Evolutionary conservation across 176 grass and related monocot genomes (phyloP).

Genomic region (Puccinellia tenuiflora): DNA sequence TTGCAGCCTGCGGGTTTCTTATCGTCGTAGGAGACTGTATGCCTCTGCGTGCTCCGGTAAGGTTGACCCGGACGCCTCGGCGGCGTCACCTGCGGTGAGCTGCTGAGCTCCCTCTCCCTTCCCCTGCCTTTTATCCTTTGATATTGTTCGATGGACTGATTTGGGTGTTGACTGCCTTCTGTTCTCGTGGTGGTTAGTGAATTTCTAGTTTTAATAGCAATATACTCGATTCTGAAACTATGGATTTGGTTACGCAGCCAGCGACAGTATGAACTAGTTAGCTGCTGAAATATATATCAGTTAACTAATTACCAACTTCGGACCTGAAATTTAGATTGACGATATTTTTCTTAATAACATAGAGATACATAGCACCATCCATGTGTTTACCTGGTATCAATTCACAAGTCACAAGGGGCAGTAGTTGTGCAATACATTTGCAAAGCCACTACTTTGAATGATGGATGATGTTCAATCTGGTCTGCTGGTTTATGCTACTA

Average conservation of each 20-base stretch:
- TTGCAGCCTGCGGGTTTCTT: slow-evolving; percentile 26
- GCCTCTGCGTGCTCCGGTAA: slow-evolving; percentile 22
- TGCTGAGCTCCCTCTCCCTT: background rate
- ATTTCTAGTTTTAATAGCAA: background rate
- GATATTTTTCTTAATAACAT: background rate
- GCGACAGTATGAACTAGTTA: background rate
- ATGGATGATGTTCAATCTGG: background rate
- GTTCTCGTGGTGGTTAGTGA: background rate
- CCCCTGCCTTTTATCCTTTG: background rate
- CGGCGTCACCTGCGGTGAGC: slow-evolving; percentile 19
- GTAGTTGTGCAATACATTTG: background rate
- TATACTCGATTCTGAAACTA: background rate
- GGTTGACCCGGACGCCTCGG: background rate
- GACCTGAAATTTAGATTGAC: background rate
- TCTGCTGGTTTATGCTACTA: background rate
- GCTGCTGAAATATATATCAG: background rate
- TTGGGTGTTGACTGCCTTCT: background rate
- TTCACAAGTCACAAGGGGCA: background rate
- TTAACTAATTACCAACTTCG: background rate
- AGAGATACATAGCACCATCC: background rate
- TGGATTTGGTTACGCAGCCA: background rate
- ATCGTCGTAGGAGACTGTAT: background rate
- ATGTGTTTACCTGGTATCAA: background rate
- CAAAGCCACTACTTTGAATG: background rate
- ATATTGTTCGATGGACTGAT: background rate